Evolutionary conservation across 1,139 yeast genomes (phyloP).

Genomic region (Yamadazyma epiphylla): DNA sequence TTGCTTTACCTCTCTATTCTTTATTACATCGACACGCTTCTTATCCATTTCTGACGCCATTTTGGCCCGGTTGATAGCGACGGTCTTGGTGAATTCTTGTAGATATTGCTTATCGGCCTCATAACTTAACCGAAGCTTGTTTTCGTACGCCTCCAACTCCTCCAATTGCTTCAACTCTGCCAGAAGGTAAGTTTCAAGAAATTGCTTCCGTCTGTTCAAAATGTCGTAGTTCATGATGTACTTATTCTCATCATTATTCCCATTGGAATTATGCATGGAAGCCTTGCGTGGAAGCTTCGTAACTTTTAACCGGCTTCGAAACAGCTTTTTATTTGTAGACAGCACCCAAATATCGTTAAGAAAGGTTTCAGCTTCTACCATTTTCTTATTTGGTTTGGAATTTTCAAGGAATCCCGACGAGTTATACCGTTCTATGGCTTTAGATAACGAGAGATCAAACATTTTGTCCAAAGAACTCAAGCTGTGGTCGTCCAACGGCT

Average conservation of each 20-base stretch:
- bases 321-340: constrained; percentile 8
- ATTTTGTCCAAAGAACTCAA: constrained; percentile 24
- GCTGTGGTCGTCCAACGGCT: constrained; percentile 20
- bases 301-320: constrained; percentile 24
- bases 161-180: constrained; percentile 39
- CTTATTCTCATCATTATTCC: constrained; percentile 14
- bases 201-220: constrained; percentile 24
- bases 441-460: constrained; percentile 26
- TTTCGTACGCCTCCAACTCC: constrained; percentile 27
- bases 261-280: constrained; percentile 14
- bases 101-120: constrained; percentile 33
- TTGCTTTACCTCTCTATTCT: too few relatives aligned
- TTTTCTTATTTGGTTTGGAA: constrained; percentile 13
- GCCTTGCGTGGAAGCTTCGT: constrained; percentile 34
- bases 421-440: constrained; percentile 26
- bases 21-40: too few relatives aligned
- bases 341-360: constrained; percentile 32
- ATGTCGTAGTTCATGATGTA: constrained; percentile 28
- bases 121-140: constrained; percentile 19
- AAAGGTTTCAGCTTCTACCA: constrained; percentile 25
- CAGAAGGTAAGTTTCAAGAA: constrained; percentile 37
- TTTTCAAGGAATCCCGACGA: constrained; percentile 5
- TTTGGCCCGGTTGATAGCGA: constrained; percentile 10
- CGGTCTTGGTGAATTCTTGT: constrained; percentile 21
- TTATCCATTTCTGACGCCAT: constrained; percentile 8